Evolutionary conservation across 129 eudicot genomes (phyloP).

Genomic region (Heracleum sosnowskyi): DNA sequence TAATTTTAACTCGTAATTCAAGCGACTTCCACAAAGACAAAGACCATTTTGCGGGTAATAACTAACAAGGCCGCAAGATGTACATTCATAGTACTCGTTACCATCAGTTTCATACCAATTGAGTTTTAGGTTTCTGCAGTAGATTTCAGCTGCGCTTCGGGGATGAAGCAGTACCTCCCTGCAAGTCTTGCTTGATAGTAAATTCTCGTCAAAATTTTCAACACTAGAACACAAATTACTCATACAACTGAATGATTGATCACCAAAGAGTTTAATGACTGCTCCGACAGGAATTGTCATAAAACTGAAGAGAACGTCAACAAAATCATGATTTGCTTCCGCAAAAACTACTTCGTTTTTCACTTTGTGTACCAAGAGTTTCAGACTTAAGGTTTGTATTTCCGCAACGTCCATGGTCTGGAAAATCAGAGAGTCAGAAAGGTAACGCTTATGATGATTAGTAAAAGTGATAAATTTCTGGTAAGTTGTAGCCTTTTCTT

Average conservation of each 20-base stretch:
- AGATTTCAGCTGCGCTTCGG: conserved; percentile 18
- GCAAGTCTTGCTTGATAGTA: neutral
- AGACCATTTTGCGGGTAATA: conserved; percentile 12
- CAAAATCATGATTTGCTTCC: conserved; percentile 21
- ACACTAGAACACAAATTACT: conserved; percentile 20
- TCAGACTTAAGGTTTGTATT: conserved; percentile 10
- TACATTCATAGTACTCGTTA: conserved; percentile 2
- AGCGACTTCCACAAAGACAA: conserved; percentile 15
- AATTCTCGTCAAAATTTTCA: conserved; percentile 12
- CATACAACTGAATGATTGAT: conserved; percentile 17
- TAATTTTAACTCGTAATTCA: neutral
- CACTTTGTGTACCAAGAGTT: conserved; percentile 19
- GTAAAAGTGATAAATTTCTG: no score
- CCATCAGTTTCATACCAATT: neutral
- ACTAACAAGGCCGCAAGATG: neutral
- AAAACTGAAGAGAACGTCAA: conserved; percentile 27
- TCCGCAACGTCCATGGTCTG: conserved; percentile 14
- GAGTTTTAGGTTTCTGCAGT: conserved; percentile 15
- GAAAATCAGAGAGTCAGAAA: neutral
- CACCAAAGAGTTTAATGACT: conserved; percentile 1
- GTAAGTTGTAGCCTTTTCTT: no score
- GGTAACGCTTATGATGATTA: neutral
- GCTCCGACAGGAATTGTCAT: conserved; percentile 30
- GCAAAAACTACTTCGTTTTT: conserved; percentile 24
- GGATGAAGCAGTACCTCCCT: conserved; percentile 19